Evolutionary conservation across 2,329 filamentous ascomycete genomes (phyloP).

Genomic region (Colletotrichum noveboracense): DNA sequence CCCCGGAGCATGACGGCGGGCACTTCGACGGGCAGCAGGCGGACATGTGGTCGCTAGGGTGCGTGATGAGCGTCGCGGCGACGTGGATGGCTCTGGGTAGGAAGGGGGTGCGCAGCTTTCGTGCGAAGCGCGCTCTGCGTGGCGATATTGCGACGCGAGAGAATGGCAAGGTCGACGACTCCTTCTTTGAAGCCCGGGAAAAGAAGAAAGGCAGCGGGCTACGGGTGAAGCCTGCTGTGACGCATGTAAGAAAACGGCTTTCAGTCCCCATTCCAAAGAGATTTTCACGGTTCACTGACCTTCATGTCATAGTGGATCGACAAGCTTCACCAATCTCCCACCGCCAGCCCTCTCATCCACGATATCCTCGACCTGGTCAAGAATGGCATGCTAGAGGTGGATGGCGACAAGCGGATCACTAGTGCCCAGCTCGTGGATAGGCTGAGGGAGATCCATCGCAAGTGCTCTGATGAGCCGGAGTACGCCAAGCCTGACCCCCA

Average conservation of each 20-base stretch:
- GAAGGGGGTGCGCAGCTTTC: not conserved
- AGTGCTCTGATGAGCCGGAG: not conserved
- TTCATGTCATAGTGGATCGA: not conserved
- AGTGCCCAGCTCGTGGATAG: not conserved
- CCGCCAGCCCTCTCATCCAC: not conserved
- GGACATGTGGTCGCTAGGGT: not conserved
- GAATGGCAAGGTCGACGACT: not conserved
- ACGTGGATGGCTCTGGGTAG: not conserved
- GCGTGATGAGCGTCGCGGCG: conserved; percentile 4
- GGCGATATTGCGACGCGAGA: no score
- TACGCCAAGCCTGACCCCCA: not conserved
- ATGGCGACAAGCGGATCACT: not conserved
- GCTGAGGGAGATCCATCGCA: not conserved
- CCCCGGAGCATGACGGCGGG: not conserved
- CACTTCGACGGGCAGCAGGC: not conserved
- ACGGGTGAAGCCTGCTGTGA: not conserved
- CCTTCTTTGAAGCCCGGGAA: not conserved
- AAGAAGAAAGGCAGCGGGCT: not conserved
- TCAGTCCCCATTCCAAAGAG: not conserved
- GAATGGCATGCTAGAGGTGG: not conserved
- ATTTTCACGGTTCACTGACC: not conserved
- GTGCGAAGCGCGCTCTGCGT: not conserved
- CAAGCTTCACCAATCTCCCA: not conserved
- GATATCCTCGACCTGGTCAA: not conserved
- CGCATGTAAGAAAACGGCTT: not conserved